Evolutionary conservation across 345 rosid species (phyloP), one percentile per base, ranked within the genome.

Genomic region (Populus ilicifolia): DNA sequence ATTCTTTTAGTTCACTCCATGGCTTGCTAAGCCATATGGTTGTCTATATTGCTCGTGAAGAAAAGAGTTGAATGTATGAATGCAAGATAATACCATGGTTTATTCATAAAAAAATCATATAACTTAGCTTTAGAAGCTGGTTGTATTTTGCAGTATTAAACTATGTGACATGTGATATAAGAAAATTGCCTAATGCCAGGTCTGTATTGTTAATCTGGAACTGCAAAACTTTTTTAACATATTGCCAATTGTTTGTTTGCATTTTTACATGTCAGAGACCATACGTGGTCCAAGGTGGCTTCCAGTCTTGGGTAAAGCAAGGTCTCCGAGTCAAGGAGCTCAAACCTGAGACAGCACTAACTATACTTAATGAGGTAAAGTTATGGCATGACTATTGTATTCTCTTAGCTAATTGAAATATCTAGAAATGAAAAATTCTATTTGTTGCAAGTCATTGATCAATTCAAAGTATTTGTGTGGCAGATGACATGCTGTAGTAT

Each of bases 231-330:
- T 33, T 33, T 64, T 50, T 29, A 41, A 75, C 30, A 48, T 63
- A 44, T 16, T 75, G 48, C 75, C 82, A 72, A 81, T 71, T 69
- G 7, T 65, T 77, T 54, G 41, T 23, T 54, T 67, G 29, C 25
- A 29, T 23, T 63, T 80, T 73, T 79, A 39, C 74, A 72, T 82
- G 77, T 74, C 88, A 96, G 98, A 87, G 83, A 79, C 81, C 99
- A 56, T 96, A 89, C 84, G 65, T 91, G 89, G 88, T 92, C 75
- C 88, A 84, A 85, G 97, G 97, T 78, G 99, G 99, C 74, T 96
- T 84, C 86, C 87, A 87, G 76, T 86, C 98, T 78, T 96, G 99
- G 99, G 83, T 74, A 68, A 88, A 85, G 59, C 82, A 91, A 83
- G 94, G 94, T 81, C 89, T 92, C 50, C 91, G 92, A 68, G 76